A percentile compares a stretch with the other conserved stretches of the same genome.
phyloP scores from a whole-genome alignment of 2,329 filamentous ascomycete species.

The Sporothrix curviconia region DNA sequence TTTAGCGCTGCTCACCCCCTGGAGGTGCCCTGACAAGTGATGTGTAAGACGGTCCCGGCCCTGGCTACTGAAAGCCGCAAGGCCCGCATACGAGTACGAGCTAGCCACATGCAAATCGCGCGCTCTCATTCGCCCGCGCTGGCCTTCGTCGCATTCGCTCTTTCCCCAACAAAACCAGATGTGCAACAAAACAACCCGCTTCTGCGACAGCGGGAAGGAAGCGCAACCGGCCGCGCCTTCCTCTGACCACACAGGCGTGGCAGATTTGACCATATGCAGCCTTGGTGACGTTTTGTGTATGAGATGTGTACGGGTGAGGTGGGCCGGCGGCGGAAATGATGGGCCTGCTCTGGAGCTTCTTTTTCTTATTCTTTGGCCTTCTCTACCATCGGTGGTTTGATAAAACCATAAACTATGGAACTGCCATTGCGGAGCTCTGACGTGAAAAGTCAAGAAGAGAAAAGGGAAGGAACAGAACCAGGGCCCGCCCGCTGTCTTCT shows the following conservation, averaged over 20 bases:
- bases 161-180: slow-evolving; percentile 9
- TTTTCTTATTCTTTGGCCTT: background rate
- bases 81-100: slow-evolving; percentile 13
- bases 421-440: background rate
- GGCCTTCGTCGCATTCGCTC: slow-evolving; percentile 15
- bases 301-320: background rate
- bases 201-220: background rate
- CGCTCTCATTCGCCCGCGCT: background rate
- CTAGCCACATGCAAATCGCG: background rate
- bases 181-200: no score
- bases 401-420: background rate
- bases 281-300: background rate
- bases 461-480: background rate
- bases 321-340: no score
- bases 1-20: no score
- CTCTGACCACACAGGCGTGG: background rate
- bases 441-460: background rate
- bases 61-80: no score
- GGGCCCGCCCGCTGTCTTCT: background rate
- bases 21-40: no score
- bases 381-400: background rate
- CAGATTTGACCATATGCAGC: background rate
- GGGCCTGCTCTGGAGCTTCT: no score
- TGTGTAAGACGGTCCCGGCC: no score
- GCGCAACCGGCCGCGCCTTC: background rate